phyloP scores from a whole-genome alignment of 2,329 filamentous ascomycete species.

The Ophiocordyceps camponoti-saundersi region DNA sequence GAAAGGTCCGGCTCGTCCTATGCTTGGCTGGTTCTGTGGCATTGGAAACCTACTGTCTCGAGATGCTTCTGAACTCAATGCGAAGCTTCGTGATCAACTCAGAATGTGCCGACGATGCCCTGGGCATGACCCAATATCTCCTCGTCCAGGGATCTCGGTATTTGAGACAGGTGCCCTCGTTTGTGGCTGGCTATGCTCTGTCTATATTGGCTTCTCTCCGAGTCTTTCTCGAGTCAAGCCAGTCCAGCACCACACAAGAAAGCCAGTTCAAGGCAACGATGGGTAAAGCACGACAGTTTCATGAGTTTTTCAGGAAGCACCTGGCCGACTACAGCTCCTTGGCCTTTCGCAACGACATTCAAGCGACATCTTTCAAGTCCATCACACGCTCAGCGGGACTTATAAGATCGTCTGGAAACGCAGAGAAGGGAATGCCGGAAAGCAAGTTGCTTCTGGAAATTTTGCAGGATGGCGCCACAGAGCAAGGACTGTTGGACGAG shows the following conservation, averaged over 20 bases:
- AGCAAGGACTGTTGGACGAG: conserved; percentile 48
- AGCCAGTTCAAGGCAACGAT: conserved; percentile 65
- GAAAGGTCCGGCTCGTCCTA: conserved; percentile 70
- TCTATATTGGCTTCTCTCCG: conserved; percentile 66
- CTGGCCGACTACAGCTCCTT: conserved; percentile 44
- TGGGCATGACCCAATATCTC: conserved; percentile 77
- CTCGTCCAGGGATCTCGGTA: conserved; percentile 50
- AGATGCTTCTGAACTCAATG: conserved; percentile 76
- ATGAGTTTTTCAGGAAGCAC: conserved; percentile 60
- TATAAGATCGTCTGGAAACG: conserved; percentile 52
- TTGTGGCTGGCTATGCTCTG: conserved; percentile 64
- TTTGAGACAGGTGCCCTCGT: conserved; percentile 49
- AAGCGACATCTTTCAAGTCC: conserved; percentile 41
- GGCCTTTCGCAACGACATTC: conserved; percentile 27
- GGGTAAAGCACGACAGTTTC: conserved; percentile 58
- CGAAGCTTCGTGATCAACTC: conserved; percentile 64
- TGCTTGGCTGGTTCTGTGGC: conserved; percentile 59
- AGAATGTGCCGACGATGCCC: conserved; percentile 77
- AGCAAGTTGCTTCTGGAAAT: conserved; percentile 66
- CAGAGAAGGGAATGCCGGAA: conserved; percentile 54
- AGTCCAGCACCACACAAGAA: conserved; percentile 71
- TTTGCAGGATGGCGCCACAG: conserved; percentile 51
- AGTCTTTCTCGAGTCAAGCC: conserved; percentile 55
- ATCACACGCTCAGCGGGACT: conserved; percentile 54
- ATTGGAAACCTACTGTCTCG: conserved; percentile 64